These are phyloP conservation scores for Xylariaceae sp. DNA, from an alignment of 2,329 filamentous ascomycete species.

Conservation along the genomic window DNA sequence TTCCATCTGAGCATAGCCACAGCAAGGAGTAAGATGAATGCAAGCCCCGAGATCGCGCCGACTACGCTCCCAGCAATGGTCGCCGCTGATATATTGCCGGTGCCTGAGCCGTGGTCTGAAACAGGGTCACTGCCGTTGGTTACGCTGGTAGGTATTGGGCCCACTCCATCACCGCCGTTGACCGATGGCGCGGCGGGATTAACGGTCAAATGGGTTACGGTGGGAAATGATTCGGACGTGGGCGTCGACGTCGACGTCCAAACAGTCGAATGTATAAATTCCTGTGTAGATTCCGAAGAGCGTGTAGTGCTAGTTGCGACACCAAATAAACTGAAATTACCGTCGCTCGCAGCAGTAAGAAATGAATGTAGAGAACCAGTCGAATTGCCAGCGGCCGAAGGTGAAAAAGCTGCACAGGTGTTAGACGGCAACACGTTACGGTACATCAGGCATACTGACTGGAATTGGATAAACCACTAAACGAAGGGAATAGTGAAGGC, in stretches of 20 bases:
- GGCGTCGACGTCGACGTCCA: slow-evolving; percentile 15
- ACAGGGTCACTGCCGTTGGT: slow-evolving; percentile 3
- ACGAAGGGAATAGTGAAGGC: slow-evolving; percentile 29
- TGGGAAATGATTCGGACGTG: slow-evolving; percentile 12
- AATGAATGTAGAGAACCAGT: slow-evolving; percentile 27
- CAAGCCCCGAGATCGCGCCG: slow-evolving; percentile 55
- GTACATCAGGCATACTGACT: slow-evolving; percentile 14
- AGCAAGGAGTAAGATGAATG: slow-evolving; percentile 51
- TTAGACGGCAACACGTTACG: slow-evolving; percentile 4
- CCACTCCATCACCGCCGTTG: slow-evolving; percentile 24
- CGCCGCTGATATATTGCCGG: slow-evolving; percentile 27
- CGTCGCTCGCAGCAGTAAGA: slow-evolving; percentile 18
- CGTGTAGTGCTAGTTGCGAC: not conserved
- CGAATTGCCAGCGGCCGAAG: slow-evolving; percentile 21
- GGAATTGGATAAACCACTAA: slow-evolving; percentile 30
- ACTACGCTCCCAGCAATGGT: slow-evolving; percentile 54
- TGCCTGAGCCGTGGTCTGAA: slow-evolving; percentile 3
- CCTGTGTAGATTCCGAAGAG: not conserved
- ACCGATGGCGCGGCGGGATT: slow-evolving; percentile 20
- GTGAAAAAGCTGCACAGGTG: slow-evolving; percentile 19
- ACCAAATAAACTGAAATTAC: slow-evolving; percentile 19
- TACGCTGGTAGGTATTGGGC: slow-evolving; percentile 16
- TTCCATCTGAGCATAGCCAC: slow-evolving; percentile 54
- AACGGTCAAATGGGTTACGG: slow-evolving; percentile 12
- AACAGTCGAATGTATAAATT: not conserved